Conservation (phyloP, 345 rosid species). For the Rhodamnia argentea region DNA sequence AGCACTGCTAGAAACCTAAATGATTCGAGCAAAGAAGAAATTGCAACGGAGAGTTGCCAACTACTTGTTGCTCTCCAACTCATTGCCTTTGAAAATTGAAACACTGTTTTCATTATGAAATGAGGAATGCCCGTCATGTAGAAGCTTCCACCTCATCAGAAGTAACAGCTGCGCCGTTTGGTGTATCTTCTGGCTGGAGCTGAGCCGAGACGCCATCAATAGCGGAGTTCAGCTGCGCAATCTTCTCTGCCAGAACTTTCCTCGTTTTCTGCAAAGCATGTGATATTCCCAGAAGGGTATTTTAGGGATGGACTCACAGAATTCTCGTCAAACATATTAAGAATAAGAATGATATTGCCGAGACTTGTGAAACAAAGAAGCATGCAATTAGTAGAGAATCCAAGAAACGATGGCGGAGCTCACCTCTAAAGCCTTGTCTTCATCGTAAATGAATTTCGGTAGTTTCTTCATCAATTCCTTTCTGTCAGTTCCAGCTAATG, state of each 20-base stretch:
- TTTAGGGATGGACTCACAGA: background rate
- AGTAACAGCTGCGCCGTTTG: slow-evolving; percentile 41
- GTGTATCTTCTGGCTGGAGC: slow-evolving; percentile 55
- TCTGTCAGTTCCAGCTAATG: slow-evolving; percentile 62
- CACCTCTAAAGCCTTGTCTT: slow-evolving; percentile 90
- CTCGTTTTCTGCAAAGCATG: slow-evolving; percentile 56
- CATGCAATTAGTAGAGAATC: background rate
- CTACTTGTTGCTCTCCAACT: background rate
- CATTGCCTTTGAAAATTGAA: background rate
- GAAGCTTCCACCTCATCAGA: slow-evolving; percentile 61
- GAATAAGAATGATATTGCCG: background rate
- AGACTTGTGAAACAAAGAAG: background rate
- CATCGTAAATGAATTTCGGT: slow-evolving; percentile 96
- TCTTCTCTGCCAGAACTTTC: slow-evolving; percentile 66
- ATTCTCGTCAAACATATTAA: background rate
- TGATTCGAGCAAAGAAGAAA: background rate
- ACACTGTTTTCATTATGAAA: background rate
- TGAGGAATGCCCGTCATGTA: slow-evolving; percentile 8
- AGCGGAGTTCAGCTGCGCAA: slow-evolving; percentile 79
- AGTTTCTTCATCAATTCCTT: slow-evolving; percentile 90
- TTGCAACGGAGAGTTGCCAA: background rate
- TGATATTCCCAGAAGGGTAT: background rate
- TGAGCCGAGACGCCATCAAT: slow-evolving; percentile 77
- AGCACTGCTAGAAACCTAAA: background rate
- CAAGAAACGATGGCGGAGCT: background rate